Base-by-base conservation (phyloP, 768 basidiomycete species). In the Crucibulum laeve region DNA sequence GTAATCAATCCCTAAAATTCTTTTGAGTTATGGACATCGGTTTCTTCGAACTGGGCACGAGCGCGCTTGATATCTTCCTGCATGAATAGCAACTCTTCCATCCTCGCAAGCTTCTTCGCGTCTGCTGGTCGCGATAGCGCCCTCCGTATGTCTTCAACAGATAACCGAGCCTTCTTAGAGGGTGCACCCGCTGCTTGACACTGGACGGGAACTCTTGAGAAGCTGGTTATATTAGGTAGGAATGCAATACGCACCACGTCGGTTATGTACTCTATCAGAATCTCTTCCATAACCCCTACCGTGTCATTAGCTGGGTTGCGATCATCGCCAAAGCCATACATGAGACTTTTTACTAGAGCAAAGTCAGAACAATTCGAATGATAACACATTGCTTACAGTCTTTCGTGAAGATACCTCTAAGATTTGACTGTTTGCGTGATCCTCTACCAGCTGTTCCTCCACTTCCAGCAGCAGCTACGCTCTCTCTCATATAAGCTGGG, bases 271-370 rank as follows among this genome's bases (percentile, higher is more conserved):
- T 93, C 91, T 33, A 92, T 78, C 40, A 95, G 67, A 42, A 95
- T 91, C 57, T 95, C 91, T 58, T 95, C 91, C 89, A 95, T 88
- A 28, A 94, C 87, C 50, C 80, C 84, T 21, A 93, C 87, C 0
- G 88, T 87, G 53, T 96, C 92, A 28, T 79, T 85, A 2, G 90
- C 84, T 0, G 91, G 89, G 52, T 90, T 87, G 13, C 86, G 74
- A 57, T 91, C 91, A 59, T 96, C 92, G 8, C 92, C 92, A 62
- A 95, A 96, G 22, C 89, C 91, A 56, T 91, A 94, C 91, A 92
- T 91, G 40, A 93, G 67, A 48, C 76, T 87, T 53, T 84, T 81
- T 46, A 93, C 91, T 91, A 41, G 43, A 44, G 21, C 39, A 40
- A 41, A 46, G 42, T 44, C 42, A 51, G 21, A 8, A 30, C 36